Evolutionary conservation across 2,329 filamentous ascomycete genomes (phyloP), one percentile per base, ranked within the genome.

Genomic region (Fusarium chlamydosporum): DNA sequence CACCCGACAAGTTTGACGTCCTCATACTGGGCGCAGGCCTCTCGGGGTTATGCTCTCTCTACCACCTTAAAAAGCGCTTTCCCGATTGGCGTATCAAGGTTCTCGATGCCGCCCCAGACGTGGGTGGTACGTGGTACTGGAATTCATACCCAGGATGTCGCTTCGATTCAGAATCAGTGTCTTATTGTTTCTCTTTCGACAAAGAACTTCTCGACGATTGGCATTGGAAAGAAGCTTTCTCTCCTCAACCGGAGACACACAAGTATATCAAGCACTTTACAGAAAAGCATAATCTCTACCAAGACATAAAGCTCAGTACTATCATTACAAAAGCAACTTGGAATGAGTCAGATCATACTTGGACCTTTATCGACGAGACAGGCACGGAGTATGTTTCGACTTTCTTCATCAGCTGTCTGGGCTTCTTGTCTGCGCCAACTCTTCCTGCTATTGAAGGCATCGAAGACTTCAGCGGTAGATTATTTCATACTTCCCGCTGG

Each of bases 191-290:
- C 27, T 70, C 67, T 0, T 70, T 70, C 7, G 67, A 70, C 11
- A 68, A 70, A 27, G 67, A 68, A 31, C 47, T 70, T 3, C 67
- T 70, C 0, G 64, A 70, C 0, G 59, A 70, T 20, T 70, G 67
- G 67, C 67, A 70, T 12, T 70, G 67, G 67, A 70, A 70, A 1
- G 67, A 70, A 3, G 45, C 67, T 85, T 92, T 78, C 43, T 71
- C 77, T 0, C 67, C 76, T 0, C 77, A 79, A 20, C 61, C 76
- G 4, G 80, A 84, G 48, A 72, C 83, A 1, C 75, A 77, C 20
- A 71, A 61, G 18, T 84, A 84, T 62, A 83, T 84, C 56, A 73
- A 78, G 20, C 78, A 80, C 54, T 78, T 83, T 15, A 81, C 81
- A 27, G 74, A 79, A 29, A 78, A 79, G 23, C 74, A 81, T 27